These are phyloP conservation scores for Skeletonema marinoi DNA, from an alignment of 108 stramenopile genomes.

Conservation along the genomic window DNA sequence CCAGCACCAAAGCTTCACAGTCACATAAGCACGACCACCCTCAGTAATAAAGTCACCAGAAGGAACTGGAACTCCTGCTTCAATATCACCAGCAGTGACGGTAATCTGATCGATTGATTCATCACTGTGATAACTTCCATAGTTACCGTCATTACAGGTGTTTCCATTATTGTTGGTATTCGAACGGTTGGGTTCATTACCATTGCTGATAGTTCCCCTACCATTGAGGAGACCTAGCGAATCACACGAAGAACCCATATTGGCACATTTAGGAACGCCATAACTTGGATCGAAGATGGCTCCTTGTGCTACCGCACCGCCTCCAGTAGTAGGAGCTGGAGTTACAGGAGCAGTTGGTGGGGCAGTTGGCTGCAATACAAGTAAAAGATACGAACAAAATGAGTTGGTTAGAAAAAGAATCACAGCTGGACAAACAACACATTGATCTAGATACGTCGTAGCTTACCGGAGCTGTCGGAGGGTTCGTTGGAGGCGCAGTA, in stretches of 20 bases:
- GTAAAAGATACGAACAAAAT: neutral
- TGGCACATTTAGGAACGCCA: slow-evolving; percentile 18
- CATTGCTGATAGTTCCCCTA: neutral
- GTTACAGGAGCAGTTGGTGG: no score
- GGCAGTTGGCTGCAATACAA: neutral
- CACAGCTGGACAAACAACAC: no score
- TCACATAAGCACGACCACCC: slow-evolving; percentile 12
- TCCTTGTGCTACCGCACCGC: neutral
- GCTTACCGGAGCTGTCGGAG: neutral
- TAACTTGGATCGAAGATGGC: slow-evolving; percentile 11
- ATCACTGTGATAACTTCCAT: slow-evolving; percentile 11
- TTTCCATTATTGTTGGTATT: slow-evolving; percentile 13
- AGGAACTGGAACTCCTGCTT: neutral
- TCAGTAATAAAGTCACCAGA: neutral
- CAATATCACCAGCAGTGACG: slow-evolving; percentile 7
- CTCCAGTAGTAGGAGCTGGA: neutral
- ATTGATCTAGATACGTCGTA: no score
- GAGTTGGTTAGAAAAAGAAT: neutral
- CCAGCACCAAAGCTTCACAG: slow-evolving; percentile 13
- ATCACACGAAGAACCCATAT: slow-evolving; percentile 3
- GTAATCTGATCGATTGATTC: slow-evolving; percentile 32
- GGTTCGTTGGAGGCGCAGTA: neutral
- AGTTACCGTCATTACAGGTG: slow-evolving; percentile 13
- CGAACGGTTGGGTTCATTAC: slow-evolving; percentile 12
- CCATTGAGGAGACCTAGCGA: slow-evolving; percentile 10